These are phyloP conservation scores for Amanita rimosa DNA, from an alignment of 768 basidiomycete species.

Conservation along the genomic window DNA sequence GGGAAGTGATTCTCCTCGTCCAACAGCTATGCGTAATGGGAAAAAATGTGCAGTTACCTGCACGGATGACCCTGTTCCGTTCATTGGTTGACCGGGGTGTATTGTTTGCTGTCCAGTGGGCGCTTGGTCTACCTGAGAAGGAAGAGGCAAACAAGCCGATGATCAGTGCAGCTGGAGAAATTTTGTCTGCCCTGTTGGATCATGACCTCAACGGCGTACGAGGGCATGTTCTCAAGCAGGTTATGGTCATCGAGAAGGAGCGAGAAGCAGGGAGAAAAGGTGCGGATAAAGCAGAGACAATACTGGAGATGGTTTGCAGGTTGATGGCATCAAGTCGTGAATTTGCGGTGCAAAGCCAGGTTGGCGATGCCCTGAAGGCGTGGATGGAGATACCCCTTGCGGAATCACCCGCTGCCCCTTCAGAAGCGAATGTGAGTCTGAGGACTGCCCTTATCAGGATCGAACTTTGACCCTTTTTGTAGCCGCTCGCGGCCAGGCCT, in stretches of 20 bases:
- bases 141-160: conserved; percentile 39
- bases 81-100: conserved; percentile 81
- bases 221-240: conserved; percentile 75
- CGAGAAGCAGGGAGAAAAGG: conserved; percentile 42
- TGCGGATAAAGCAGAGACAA: conserved; percentile 57
- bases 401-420: conserved; percentile 17
- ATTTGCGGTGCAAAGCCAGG: conserved; percentile 79
- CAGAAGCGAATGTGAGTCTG: conserved; percentile 20
- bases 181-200: conserved; percentile 77
- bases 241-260: conserved; percentile 59
- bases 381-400: conserved; percentile 68
- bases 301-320: conserved; percentile 65
- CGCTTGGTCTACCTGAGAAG: conserved; percentile 57
- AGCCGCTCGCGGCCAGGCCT: conserved; percentile 27
- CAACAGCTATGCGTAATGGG: conserved; percentile 93
- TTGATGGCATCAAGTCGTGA: conserved; percentile 75
- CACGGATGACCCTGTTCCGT: conserved; percentile 79
- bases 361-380: conserved; percentile 78
- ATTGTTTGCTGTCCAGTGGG: conserved; percentile 89
- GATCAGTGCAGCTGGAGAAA: conserved; percentile 77
- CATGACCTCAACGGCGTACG: conserved; percentile 86
- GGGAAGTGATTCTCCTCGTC: conserved; percentile 77
- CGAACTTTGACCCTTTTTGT: conserved; percentile 9
- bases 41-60: conserved; percentile 88
- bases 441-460: neutral